A percentile compares a stretch with the other conserved stretches of the same genome.
phyloP scores from a whole-genome alignment of 2,329 filamentous ascomycete species.

The Monosporascus sp. region DNA sequence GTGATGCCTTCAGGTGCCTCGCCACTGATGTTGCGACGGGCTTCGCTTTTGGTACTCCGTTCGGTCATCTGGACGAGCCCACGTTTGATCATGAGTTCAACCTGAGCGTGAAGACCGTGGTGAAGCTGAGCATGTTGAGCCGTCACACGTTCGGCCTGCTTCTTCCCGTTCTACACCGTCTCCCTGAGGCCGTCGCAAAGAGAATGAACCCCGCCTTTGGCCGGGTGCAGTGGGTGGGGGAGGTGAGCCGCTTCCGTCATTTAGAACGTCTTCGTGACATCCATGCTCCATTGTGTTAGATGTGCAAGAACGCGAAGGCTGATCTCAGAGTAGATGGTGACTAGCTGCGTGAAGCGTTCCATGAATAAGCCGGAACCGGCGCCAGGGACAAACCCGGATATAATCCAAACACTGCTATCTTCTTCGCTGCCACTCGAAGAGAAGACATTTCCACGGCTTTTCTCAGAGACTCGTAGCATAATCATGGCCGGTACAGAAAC shows the following conservation, averaged over 20 bases:
- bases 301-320: neutral
- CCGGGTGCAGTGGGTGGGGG: slow-evolving; percentile 19
- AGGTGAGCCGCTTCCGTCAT: slow-evolving; percentile 7
- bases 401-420: slow-evolving; percentile 16
- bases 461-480: slow-evolving; percentile 18
- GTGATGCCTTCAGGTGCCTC: slow-evolving; percentile 18
- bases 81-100: slow-evolving; percentile 21
- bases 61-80: slow-evolving; percentile 19
- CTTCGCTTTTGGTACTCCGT: slow-evolving; percentile 17
- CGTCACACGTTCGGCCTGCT: slow-evolving; percentile 14
- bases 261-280: neutral
- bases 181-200: slow-evolving; percentile 15
- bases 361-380: slow-evolving; percentile 19
- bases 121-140: slow-evolving; percentile 15
- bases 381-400: slow-evolving; percentile 12
- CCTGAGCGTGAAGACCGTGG: slow-evolving; percentile 13
- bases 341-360: slow-evolving; percentile 13
- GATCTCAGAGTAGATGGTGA: slow-evolving; percentile 11
- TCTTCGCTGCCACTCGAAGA: slow-evolving; percentile 15
- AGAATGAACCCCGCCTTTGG: slow-evolving; percentile 18
- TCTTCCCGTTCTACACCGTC: slow-evolving; percentile 14
- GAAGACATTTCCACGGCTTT: slow-evolving; percentile 19
- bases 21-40: slow-evolving; percentile 20
- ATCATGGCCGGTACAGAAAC: slow-evolving; percentile 22
- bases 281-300: neutral